Base-by-base conservation (phyloP, 306 rosid genomes). In the Cucumis cinereus region DNA sequence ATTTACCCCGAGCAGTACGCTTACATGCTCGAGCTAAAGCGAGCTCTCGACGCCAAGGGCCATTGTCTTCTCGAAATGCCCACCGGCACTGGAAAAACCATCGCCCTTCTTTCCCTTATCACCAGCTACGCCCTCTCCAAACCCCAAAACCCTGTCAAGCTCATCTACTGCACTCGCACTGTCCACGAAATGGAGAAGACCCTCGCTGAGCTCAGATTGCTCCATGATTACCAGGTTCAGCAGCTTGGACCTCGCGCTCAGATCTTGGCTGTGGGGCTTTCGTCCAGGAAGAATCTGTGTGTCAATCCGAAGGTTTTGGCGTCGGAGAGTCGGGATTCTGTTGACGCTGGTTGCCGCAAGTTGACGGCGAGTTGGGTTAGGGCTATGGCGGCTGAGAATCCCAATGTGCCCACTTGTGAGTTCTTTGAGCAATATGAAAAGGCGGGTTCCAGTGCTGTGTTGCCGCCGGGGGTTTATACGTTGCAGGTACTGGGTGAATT, bases 131-230 rank as follows among this genome's bases (percentile, higher is more conserved):
- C 81, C 5, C 88, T 93, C 77, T 90, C 96, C 59, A 89, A 88
- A 33, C 98, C 92, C 77, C 83, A 88, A 5, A 84, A 82, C 50
- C 92, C 94, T 0, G 86, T 93, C 73, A 93, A 93, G 79, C 96
- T 93, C 78, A 82, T 93, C 72, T 93, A 93, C 82, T 93, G 97
- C 82, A 93, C 98, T 9, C 94, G 97, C 52, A 93, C 98, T 6
- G 98, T 93, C 16, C 98, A 93, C 78, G 97, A 93, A 83, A 93
- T 93, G 97, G 98, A 93, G 87, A 93, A 93, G 81, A 93, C 98
- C 11, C 91, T 91, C 2, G 87, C 91, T 54, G 98, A 93, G 81
- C 96, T 93, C 47, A 84, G 83, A 63, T 81, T 89, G 49, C 96
- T 93, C 58, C 96, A 91, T 13, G 56, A 79, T 13, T 93, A 90